These are phyloP conservation scores for Malus asiatica DNA, from an alignment of 306 rosid genomes.

Conservation along the genomic window DNA sequence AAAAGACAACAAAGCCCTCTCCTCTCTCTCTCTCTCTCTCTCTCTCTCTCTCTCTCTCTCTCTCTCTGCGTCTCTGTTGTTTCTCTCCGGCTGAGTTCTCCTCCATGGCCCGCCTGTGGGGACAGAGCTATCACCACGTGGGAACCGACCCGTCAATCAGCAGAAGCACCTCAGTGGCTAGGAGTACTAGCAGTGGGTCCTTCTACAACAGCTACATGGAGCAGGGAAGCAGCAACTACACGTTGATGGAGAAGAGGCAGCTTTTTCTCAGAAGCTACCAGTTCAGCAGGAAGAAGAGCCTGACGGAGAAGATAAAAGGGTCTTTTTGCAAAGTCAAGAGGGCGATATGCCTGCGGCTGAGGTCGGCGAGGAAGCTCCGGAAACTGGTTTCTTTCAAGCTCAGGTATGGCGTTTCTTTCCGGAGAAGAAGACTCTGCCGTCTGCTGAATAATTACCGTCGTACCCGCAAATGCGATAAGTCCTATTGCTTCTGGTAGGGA, in stretches of 20 bases:
- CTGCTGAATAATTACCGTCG: constrained; percentile 24
- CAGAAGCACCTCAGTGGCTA: constrained; percentile 47
- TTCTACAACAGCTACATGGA: constrained; percentile 17
- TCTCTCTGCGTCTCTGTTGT: constrained; percentile 1
- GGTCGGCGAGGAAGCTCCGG: constrained; percentile 31
- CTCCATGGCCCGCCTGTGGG: constrained; percentile 18
- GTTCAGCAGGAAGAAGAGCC: constrained; percentile 51
- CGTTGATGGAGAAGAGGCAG: constrained; percentile 76
- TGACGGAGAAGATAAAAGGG: constrained; percentile 46
- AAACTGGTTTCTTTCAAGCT: constrained; percentile 37
- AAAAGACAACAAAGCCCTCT: background rate
- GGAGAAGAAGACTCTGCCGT: constrained; percentile 50
- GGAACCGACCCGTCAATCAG: constrained; percentile 25
- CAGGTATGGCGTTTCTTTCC: constrained; percentile 42
- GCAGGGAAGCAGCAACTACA: constrained; percentile 18
- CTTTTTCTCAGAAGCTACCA: constrained; percentile 75
- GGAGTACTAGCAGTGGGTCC: background rate
- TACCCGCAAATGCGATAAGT: constrained; percentile 12
- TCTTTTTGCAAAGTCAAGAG: constrained; percentile 48
- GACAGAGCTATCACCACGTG: constrained; percentile 11
- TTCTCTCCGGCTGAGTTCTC: background rate
- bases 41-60: background rate
- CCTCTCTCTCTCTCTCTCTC: background rate
- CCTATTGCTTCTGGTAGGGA: constrained; percentile 41
- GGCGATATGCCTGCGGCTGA: constrained; percentile 39